Base-by-base conservation (phyloP, 2,329 filamentous ascomycete genomes). In the Venturia carpophila region DNA sequence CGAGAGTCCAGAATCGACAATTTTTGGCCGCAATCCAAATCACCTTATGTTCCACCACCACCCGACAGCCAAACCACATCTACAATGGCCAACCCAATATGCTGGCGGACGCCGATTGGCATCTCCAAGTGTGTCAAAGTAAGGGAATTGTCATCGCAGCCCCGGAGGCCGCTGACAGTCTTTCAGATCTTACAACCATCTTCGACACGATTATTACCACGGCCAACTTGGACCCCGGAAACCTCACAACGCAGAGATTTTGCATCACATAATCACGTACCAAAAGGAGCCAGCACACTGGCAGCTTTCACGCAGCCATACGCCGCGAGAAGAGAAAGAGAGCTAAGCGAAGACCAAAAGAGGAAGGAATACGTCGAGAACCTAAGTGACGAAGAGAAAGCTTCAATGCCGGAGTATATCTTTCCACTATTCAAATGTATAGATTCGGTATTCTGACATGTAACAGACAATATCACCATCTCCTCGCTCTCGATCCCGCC, bases 121-220 rank as follows among this genome's bases (percentile, higher is more conserved):
- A 72, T 76, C 21, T 72, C 73, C 34, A 80, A 79, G 72, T 73
- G 78, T 68, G 68, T 76, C 47, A 77, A 75, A 72, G 79, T 80
- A 67, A 64, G 70, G 19, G 15, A 37, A 52, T 63, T 30, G 61
- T 63, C 21, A 64, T 60, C 42, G 19, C 19, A 9, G 34, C 7
- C 7, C 3, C 6, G 11, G 7, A 52, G 27, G 17, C 6, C 27
- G 10, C 5, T 39, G 5, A 56, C 19, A 27, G 10, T n/a, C 27
- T 43, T 17, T 27, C n/a, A 64, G 45, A 64, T 61, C 6, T 58
- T 52, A 61, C 52, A 47, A 37, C 42, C 42, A 24, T 49, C 42
- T 3, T 21, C 62, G 17, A 24, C 34, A 41, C 45, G 24, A 39
- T 47, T 24, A 21, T 45, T 47, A 63, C 42, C 39, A 42, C 39